Base-by-base conservation (phyloP, 305 asterid genomes). In the Plantago lanceolata region DNA sequence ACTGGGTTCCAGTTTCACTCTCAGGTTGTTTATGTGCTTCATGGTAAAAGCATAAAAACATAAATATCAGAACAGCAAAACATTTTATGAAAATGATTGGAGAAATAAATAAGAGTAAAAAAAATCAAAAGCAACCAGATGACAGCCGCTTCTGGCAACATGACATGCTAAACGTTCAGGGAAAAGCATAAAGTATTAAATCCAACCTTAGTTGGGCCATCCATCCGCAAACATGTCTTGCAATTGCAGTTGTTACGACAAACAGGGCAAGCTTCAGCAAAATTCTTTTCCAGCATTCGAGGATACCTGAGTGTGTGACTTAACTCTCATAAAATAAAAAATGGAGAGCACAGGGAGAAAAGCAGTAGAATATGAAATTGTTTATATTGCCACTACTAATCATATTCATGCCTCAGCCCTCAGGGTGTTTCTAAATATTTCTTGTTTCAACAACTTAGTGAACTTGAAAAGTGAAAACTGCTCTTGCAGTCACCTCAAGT, bases 191-290 rank as follows among this genome's bases (percentile, higher is more conserved):
- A 52, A 68, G 55, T 31, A 24, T 13, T 19, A 5, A 69, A 70
- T 66, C 74, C 75, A 67, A 85, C 96, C 88, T 57, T 77, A 4
- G 66, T 63, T 21, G 87, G 81, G 13, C 76, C 79, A 20, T 81
- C 80, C 79, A 83, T 58, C 49, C 88, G 74, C 85, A 88, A 61
- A 80, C 96, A 88, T 12, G 71, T 49, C 83, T 82, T 85, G 87
- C 96, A 88, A 72, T 88, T 88, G 79, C 95, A 88, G 68, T 80
- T 85, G 7, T 67, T 37, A 26, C 53, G 63, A 75, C 96, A 88
- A 60, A 79, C 85, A 51, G 96, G 96, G 74, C 95, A 88, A 59
- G 80, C 82, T 70, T 80, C 71, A 55, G 73, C 85, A 67, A 88
- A 82, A 61, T 57, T 86, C 81, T 82, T 83, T 76, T 85, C 84